Base-by-base conservation (phyloP, 495 filamentous ascomycete species). In the Saxophila tyrrhenica region DNA sequence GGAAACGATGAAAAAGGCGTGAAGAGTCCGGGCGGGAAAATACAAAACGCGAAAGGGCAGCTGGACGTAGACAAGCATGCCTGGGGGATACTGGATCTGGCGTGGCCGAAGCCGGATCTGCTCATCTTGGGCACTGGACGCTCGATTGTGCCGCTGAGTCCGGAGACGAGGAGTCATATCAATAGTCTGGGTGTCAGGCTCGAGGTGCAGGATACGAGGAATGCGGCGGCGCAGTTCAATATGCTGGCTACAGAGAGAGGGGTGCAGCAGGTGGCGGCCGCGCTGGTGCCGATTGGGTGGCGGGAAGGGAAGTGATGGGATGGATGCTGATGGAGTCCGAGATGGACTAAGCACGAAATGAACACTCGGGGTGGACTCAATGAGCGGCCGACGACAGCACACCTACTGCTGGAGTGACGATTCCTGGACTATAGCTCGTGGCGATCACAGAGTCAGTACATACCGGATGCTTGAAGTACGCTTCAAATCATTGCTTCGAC, bases 91-190 rank as follows among this genome's bases (percentile, higher is more conserved):
- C 69, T 98, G 66, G 78, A 78, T 38, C 42, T 89, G 57, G 73
- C 95, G 23, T 95, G 86, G 86, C 92, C 92, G 56, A 84, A 92
- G 66, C 92, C 92, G 62, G 92, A 98, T 74, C 69, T 98, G 20
- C 69, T 98, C 29, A 86, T 99, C 55, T 64, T 99, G 19, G 92
- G 94, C 0, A 73, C 92, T 16, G 92, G 92, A n/a, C 75, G 74
- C 3, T 71, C 73, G 16, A 85, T 89, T 35, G 68, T 80, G 46
- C 87, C 89, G 2, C 62, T 97, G 7, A 82, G 84, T n/a, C 84
- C 87, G 0, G 75, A 79, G 56, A 85, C 85, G 48, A 79, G 85
- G 59, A 72, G 73, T 55, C 72, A 78, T 57, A 81, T 99, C 51
- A 84, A 81, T 61, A 76, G 76, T 21, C 58, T 97, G 52, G 92